Evolutionary conservation across 1,284 basidiomycete species (phyloP).

Genomic region (Mycena sp.): DNA sequence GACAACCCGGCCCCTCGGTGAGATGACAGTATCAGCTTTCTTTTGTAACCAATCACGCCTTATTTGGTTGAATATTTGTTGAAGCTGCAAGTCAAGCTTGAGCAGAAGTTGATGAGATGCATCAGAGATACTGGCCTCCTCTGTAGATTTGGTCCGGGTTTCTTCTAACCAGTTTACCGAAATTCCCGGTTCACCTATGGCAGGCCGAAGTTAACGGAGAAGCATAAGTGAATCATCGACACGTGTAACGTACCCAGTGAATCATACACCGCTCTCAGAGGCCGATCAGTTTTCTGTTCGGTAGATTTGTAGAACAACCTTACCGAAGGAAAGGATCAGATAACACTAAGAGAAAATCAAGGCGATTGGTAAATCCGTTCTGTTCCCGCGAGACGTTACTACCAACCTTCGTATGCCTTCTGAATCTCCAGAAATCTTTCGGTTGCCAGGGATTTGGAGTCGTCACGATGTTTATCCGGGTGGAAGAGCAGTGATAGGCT

Average conservation of each 20-base stretch:
- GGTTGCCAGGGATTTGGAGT: conserved; percentile 66
- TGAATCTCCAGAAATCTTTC: conserved; percentile 79
- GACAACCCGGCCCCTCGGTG: conserved; percentile 56
- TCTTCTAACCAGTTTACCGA: conserved; percentile 26
- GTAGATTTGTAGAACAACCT: conserved; percentile 25
- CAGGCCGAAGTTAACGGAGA: conserved; percentile 24
- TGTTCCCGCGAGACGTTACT: conserved; percentile 10
- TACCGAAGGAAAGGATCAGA: conserved; percentile 80
- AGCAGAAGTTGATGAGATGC: neutral
- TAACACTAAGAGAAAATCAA: conserved; percentile 66
- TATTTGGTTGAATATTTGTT: conserved; percentile 54
- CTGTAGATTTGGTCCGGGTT: conserved; percentile 11
- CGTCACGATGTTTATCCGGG: conserved; percentile 81
- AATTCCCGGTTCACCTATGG: conserved; percentile 18
- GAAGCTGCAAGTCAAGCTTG: conserved; percentile 45
- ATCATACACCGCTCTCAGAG: conserved; percentile 75
- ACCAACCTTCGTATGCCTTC: conserved; percentile 77
- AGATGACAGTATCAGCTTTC: conserved; percentile 56
- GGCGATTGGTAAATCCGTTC: too few species aligned
- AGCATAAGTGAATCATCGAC: conserved; percentile 1
- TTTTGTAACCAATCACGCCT: conserved; percentile 52
- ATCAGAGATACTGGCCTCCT: conserved; percentile 12
- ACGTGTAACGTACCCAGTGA: conserved; percentile 57
- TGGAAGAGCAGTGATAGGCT: conserved; percentile 83
- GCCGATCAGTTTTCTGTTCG: conserved; percentile 23